These are phyloP conservation scores for Pleurotus citrinopileatus DNA, from an alignment of 768 basidiomycete genomes.

Conservation along the genomic window DNA sequence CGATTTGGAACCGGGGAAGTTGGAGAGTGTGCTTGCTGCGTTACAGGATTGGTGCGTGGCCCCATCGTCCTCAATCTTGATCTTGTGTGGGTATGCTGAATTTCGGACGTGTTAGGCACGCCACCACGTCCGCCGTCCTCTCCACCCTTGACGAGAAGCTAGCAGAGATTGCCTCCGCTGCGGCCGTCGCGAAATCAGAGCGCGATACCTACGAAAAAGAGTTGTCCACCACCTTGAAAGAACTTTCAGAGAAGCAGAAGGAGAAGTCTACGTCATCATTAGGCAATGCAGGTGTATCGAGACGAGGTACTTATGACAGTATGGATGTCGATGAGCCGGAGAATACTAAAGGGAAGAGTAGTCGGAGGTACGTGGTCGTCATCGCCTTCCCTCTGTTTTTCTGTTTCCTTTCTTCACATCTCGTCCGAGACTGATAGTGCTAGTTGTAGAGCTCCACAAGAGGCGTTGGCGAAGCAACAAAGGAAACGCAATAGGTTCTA, in stretches of 20 bases:
- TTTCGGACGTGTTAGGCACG: no score
- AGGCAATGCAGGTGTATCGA: constrained; percentile 10
- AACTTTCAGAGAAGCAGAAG: constrained; percentile 62
- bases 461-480: constrained; percentile 40
- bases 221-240: constrained; percentile 53
- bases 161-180: constrained; percentile 44
- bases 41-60: constrained; percentile 62
- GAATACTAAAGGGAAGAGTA: constrained; percentile 46
- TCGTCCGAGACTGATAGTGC: not conserved
- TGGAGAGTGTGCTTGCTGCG: constrained; percentile 57
- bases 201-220: constrained; percentile 54
- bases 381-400: no score
- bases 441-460: constrained; percentile 35
- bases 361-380: constrained; percentile 52
- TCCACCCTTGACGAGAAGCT: constrained; percentile 73
- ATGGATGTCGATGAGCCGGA: constrained; percentile 72
- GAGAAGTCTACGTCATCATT: constrained; percentile 38
- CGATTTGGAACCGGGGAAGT: constrained; percentile 77
- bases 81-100: no score
- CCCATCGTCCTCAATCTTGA: no score
- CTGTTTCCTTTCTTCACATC: not conserved
- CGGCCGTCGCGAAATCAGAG: constrained; percentile 33
- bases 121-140: constrained; percentile 69
- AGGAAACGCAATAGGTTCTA: constrained; percentile 61
- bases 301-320: constrained; percentile 20